A percentile compares a stretch with the other conserved stretches of the same genome.
These are phyloP conservation scores for Umbelopsis isabellina DNA, from an alignment of 192 early-diverging fungal genomes.

Conservation along the genomic window DNA sequence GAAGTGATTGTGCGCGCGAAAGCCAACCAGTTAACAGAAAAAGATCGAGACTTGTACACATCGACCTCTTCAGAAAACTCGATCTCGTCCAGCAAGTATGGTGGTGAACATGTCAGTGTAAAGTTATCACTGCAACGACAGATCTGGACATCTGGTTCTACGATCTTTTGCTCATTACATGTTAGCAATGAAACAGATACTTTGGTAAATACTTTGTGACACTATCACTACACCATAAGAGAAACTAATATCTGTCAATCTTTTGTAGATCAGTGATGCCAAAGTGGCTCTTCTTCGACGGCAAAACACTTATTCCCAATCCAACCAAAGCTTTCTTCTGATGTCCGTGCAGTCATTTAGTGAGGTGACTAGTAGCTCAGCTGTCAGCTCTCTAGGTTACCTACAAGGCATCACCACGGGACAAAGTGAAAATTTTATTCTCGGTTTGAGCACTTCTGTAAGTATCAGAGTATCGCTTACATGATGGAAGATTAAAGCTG, in stretches of 20 bases:
- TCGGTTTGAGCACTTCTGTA: background rate
- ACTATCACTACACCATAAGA: background rate
- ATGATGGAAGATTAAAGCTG: background rate
- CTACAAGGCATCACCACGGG: background rate
- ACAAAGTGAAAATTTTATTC: background rate
- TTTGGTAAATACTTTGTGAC: background rate
- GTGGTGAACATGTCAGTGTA: background rate
- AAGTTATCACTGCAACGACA: background rate
- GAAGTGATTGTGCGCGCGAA: background rate
- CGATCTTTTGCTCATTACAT: conserved; percentile 1
- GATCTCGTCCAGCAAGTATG: background rate
- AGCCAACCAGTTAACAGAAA: background rate
- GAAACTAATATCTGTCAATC: background rate
- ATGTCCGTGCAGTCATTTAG: background rate
- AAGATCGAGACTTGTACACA: background rate
- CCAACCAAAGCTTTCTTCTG: background rate
- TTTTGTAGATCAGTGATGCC: background rate
- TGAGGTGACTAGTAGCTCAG: background rate
- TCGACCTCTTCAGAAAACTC: background rate
- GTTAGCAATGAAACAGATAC: background rate
- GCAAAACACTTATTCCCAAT: background rate
- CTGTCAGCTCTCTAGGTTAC: background rate
- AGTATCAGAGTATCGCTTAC: background rate
- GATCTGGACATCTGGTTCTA: conserved; percentile 1
- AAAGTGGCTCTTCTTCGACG: background rate